These are phyloP conservation scores for Penicillium pancosmium DNA, from an alignment of 495 filamentous ascomycete species.

Conservation along the genomic window DNA sequence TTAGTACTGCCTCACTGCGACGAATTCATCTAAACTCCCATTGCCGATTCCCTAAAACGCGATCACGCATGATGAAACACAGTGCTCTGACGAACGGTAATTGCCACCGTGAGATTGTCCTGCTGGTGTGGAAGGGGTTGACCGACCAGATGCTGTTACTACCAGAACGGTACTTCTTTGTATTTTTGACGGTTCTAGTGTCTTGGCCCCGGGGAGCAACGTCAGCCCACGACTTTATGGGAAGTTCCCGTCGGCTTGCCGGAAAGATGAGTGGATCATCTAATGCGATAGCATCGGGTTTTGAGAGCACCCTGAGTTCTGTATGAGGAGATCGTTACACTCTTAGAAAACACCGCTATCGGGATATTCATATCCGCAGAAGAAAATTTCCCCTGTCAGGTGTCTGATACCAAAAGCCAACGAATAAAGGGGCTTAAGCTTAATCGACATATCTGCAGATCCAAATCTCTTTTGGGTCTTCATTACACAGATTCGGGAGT, in stretches of 20 bases:
- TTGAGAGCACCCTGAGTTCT: not conserved
- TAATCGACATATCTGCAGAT: not conserved
- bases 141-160: not conserved
- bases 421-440: not conserved
- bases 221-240: conserved; percentile 2
- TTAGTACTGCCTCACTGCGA: not conserved
- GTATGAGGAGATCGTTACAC: not conserved
- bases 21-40: not conserved
- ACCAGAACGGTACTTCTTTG: not conserved
- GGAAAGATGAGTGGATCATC: not conserved
- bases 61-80: not conserved
- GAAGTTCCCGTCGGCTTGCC: conserved; percentile 4
- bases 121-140: not conserved
- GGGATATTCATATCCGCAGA: not conserved
- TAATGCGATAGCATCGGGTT: not conserved
- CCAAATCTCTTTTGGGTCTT: not conserved
- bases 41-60: not conserved
- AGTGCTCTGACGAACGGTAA: not conserved
- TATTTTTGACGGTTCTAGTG: not conserved
- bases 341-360: not conserved
- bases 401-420: not conserved
- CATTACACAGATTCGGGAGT: not conserved
- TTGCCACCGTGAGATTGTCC: not conserved
- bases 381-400: not conserved
- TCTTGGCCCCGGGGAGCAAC: not conserved